These are phyloP conservation scores for Teratosphaeria viscida DNA, from an alignment of 2,329 filamentous ascomycete genomes.

Conservation along the genomic window DNA sequence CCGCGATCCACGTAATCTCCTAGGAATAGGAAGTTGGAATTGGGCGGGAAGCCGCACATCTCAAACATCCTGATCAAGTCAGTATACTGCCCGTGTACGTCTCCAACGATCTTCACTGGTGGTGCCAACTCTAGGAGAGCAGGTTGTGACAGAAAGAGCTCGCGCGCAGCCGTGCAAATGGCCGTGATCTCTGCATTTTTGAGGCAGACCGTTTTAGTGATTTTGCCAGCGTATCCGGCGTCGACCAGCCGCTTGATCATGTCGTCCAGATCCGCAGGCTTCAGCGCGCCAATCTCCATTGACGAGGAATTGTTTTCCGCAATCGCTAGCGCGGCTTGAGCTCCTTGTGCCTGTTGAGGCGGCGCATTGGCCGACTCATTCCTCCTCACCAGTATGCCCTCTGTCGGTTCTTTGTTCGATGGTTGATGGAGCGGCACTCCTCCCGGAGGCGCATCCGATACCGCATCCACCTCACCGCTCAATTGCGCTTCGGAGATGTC, in stretches of 20 bases:
- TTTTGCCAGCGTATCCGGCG: slow-evolving; percentile 89
- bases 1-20: slow-evolving; percentile 95
- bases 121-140: slow-evolving; percentile 84
- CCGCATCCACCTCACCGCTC: slow-evolving; percentile 83
- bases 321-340: slow-evolving; percentile 22
- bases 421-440: slow-evolving; percentile 44
- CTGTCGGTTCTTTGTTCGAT: slow-evolving; percentile 58
- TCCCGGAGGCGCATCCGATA: slow-evolving; percentile 79
- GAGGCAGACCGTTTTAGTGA: slow-evolving; percentile 92
- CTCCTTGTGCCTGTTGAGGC: slow-evolving; percentile 12
- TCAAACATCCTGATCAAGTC: slow-evolving; percentile 95
- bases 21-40: slow-evolving; percentile 84
- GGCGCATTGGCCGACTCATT: slow-evolving; percentile 2
- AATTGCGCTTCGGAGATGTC: slow-evolving; percentile 72
- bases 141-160: slow-evolving; percentile 83
- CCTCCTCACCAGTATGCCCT: slow-evolving; percentile 81
- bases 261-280: slow-evolving; percentile 88
- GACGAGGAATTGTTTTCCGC: slow-evolving; percentile 6
- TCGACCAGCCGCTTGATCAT: slow-evolving; percentile 93
- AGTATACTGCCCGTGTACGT: slow-evolving; percentile 93
- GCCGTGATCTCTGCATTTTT: slow-evolving; percentile 97
- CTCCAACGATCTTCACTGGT: slow-evolving; percentile 94
- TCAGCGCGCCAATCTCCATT: slow-evolving; percentile 65
- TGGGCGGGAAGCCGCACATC: slow-evolving; percentile 94
- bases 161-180: slow-evolving; percentile 79